Evolutionary conservation across 148 eudicot species (phyloP), one percentile per base, ranked within the genome.

Genomic region (Pouteria glomerata): DNA sequence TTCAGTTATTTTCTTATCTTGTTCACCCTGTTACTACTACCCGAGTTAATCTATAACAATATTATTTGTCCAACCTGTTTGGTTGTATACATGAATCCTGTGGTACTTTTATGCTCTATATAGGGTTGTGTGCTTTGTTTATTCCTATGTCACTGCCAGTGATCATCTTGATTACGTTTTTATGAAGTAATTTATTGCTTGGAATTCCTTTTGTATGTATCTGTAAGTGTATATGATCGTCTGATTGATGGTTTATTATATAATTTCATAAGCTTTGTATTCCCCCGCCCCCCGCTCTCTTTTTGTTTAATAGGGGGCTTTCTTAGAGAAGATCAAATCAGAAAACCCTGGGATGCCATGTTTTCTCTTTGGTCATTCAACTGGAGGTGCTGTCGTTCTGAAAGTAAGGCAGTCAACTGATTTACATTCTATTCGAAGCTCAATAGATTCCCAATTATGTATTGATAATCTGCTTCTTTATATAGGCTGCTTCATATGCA

Each of bases 351-450:
- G 85, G 37, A 59, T 78, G 66, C 98, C 97, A 30, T 91, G 93
- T 81, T 94, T 94, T 74, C 82, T 89, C 29, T 94, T 84, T 85
- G 98, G 98, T 77, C 98, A 94, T 75, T 94, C 98, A 57, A 94
- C 98, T 62, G 98, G 98, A 72, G 98, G 92, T 31, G 89, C 98
- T 52, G 90, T 94, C 39, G 86, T 88, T 72, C 72, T 94, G 68
- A 91, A 94, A 87, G 98, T 93, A 68, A 56, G 59, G 70, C 52
- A 34, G 45, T 50, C 16, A 45, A 37, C 18, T 23, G 11, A 30
- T 63, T 29, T 69, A 1, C 6, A 4, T 35, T 8, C 48, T 42
- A 48, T 53, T 57, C 30, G 12, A 68, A 37, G 47, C 11, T 61
- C 21, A 56, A 67, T 26, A 21, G 30, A 47, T 34, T 6, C 30